Conservation (phyloP, 179 eudicot species). For the Beta corolliflora region DNA sequence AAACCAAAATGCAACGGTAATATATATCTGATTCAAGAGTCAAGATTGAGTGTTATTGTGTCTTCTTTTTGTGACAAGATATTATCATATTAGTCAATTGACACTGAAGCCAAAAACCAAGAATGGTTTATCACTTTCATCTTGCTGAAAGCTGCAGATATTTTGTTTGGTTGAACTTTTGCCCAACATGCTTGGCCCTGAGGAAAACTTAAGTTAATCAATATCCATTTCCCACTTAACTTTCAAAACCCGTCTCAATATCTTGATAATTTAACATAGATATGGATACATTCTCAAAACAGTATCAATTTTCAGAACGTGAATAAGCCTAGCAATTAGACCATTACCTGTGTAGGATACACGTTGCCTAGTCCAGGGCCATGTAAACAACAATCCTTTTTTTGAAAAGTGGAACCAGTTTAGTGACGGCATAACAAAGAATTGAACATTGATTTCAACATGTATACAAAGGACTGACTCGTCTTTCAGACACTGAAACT, state of each 20-base stretch:
- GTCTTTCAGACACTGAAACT: neutral
- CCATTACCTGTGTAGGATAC: neutral
- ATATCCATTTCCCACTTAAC: neutral
- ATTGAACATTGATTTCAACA: neutral
- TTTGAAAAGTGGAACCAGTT: slow-evolving; percentile 1
- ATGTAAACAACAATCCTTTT: neutral
- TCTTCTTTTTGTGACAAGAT: slow-evolving; percentile 22
- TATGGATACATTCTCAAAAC: neutral
- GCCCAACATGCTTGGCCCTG: slow-evolving; percentile 1
- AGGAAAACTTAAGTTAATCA: neutral
- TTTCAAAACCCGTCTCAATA: neutral
- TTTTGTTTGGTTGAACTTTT: slow-evolving; percentile 8
- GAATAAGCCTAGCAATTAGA: neutral
- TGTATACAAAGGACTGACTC: neutral
- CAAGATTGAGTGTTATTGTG: too few species aligned
- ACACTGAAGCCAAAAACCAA: slow-evolving; percentile 6
- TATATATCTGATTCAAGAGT: too few species aligned
- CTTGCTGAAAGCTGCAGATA: slow-evolving; percentile 19
- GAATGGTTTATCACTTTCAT: neutral
- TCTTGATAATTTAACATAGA: neutral
- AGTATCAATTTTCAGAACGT: neutral
- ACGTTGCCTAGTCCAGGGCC: neutral
- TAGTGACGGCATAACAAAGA: neutral
- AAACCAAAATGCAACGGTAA: slow-evolving; percentile 13
- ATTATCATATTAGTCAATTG: neutral